Conservation (phyloP, 179 eudicot species). For the Pouteria campechiana region DNA sequence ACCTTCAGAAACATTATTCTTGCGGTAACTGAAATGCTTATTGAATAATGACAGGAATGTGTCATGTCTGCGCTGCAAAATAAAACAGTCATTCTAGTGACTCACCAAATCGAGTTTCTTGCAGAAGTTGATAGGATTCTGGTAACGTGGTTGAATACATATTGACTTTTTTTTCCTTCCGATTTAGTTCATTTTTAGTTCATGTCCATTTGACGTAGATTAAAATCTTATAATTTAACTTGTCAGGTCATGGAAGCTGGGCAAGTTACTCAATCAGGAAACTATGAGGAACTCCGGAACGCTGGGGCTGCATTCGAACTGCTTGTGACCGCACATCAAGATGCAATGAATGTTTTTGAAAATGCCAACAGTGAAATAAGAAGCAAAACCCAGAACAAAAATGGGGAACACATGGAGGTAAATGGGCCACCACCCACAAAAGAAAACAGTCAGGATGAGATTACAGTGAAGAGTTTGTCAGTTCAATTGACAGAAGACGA, state of each 20-base stretch:
- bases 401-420: conserved; percentile 70
- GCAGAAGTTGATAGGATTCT: conserved; percentile 58
- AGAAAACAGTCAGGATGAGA: conserved; percentile 23
- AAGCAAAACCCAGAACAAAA: conserved; percentile 41
- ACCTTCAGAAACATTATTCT: neutral
- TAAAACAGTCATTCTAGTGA: conserved; percentile 71
- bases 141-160: conserved; percentile 27
- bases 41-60: conserved; percentile 38
- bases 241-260: conserved; percentile 73
- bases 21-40: too few relatives aligned
- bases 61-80: conserved; percentile 61
- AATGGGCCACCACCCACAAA: conserved; percentile 35
- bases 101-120: conserved; percentile 86
- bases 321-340: conserved; percentile 41
- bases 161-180: neutral
- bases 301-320: conserved; percentile 49
- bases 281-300: conserved; percentile 48
- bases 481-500: conserved; percentile 60
- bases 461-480: conserved; percentile 14
- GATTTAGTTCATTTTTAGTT: neutral
- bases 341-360: too few relatives aligned
- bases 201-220: neutral
- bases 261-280: conserved; percentile 55
- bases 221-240: neutral
- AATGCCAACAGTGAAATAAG: too few relatives aligned